phyloP scores from a whole-genome alignment of 2,329 filamentous ascomycete genomes.

The Neodidymelliopsis sp. region DNA sequence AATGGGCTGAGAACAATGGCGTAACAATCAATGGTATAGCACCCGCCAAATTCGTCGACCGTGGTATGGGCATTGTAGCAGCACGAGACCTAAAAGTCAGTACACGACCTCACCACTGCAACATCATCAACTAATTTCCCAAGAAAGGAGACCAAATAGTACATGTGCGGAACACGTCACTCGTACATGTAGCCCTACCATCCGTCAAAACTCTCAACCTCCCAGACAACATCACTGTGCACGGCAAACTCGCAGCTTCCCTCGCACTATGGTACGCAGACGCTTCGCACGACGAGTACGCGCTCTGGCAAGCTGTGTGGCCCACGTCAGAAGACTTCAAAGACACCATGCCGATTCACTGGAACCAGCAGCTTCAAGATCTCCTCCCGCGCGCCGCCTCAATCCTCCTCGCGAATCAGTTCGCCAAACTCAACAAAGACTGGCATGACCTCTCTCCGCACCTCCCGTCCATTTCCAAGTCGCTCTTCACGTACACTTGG shows the following conservation, averaged over 20 bases:
- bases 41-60: slow-evolving; percentile 71
- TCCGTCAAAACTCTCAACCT: slow-evolving; percentile 60
- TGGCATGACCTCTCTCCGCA: slow-evolving; percentile 55
- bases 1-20: slow-evolving; percentile 72
- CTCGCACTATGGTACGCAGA: slow-evolving; percentile 60
- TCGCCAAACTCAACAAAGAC: slow-evolving; percentile 59
- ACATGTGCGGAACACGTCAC: slow-evolving; percentile 66
- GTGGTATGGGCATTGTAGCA: slow-evolving; percentile 81
- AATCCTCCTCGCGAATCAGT: slow-evolving; percentile 63
- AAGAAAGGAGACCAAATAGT: slow-evolving; percentile 69
- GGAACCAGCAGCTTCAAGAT: slow-evolving; percentile 53
- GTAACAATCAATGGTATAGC: slow-evolving; percentile 72
- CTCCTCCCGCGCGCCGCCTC: slow-evolving; percentile 48
- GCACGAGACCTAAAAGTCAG: slow-evolving; percentile 70
- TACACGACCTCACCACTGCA: background rate
- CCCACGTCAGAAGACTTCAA: slow-evolving; percentile 69
- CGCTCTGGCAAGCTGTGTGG: slow-evolving; percentile 71
- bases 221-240: slow-evolving; percentile 65
- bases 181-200: slow-evolving; percentile 69
- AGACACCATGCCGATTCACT: slow-evolving; percentile 64
- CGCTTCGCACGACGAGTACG: slow-evolving; percentile 53
- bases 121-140: slow-evolving; percentile 24
- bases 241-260: slow-evolving; percentile 76
- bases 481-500: slow-evolving; percentile 64
- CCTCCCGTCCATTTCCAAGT: slow-evolving; percentile 54